Percentiles rank a stretch among this genome's conserved stretches.
Evolutionary conservation across 768 basidiomycete species (phyloP).

Genomic region (Thelephora aurantiotincta): DNA sequence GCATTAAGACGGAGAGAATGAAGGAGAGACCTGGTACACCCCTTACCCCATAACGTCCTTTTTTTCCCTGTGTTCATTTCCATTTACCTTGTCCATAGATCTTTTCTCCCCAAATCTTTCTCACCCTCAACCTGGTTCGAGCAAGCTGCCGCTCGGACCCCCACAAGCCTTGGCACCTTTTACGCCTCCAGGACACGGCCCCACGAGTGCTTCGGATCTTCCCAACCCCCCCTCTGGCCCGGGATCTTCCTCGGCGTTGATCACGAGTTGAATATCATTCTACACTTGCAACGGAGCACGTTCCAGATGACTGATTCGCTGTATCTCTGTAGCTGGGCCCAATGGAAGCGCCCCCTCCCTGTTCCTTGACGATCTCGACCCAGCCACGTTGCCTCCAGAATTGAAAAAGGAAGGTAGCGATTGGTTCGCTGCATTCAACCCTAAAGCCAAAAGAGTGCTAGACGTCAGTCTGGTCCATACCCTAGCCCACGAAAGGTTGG

Average conservation of each 20-base stretch:
- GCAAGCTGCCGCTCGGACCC: neutral
- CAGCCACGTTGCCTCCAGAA: constrained; percentile 33
- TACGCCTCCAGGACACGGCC: neutral
- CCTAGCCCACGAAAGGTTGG: constrained; percentile 80
- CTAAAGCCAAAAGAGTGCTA: constrained; percentile 60
- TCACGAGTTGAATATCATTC: neutral
- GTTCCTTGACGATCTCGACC: constrained; percentile 37
- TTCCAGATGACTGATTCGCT: no score
- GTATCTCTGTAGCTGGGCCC: neutral
- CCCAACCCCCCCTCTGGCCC: neutral
- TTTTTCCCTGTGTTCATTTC: constrained; percentile 10
- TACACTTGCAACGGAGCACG: neutral
- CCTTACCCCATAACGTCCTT: constrained; percentile 11
- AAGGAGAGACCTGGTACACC: constrained; percentile 29
- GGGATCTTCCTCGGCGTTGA: neutral
- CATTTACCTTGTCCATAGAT: constrained; percentile 15
- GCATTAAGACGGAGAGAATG: constrained; percentile 40
- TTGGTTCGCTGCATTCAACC: constrained; percentile 85
- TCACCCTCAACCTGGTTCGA: neutral
- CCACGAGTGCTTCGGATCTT: neutral
- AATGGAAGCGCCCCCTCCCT: neutral
- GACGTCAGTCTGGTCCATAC: constrained; percentile 78
- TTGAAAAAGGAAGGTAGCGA: constrained; percentile 65
- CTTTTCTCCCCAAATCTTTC: constrained; percentile 20
- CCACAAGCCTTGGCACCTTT: neutral